Evolutionary conservation across 257 asterid species (phyloP).

Genomic region (Solanum gandarillasii): DNA sequence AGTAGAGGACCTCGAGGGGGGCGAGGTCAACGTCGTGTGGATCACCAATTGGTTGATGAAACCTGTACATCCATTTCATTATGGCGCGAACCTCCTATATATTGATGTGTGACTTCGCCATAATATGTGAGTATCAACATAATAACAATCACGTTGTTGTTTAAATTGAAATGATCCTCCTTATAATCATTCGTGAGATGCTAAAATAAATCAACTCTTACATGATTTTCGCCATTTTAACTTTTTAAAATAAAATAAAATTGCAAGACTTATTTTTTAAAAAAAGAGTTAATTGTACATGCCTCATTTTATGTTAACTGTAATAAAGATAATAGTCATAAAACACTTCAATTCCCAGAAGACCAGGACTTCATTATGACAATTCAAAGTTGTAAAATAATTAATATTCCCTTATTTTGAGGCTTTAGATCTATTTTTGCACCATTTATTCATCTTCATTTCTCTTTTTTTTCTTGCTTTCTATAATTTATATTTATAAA

Average conservation of each 20-base stretch:
- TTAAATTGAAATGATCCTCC: not conserved
- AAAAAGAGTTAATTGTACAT: not conserved
- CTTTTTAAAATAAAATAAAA: no score
- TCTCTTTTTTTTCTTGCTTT: not conserved
- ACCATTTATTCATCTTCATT: not conserved
- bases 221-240: not conserved
- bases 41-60: not conserved
- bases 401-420: not conserved
- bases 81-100: not conserved
- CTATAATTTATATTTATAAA: not conserved
- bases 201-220: no score
- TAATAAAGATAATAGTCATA: not conserved
- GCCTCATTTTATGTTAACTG: not conserved
- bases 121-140: not conserved
- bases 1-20: not conserved
- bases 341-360: not conserved
- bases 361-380: not conserved
- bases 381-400: not conserved
- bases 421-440: not conserved
- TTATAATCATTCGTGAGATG: not conserved
- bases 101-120: no score
- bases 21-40: not conserved
- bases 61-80: not conserved
- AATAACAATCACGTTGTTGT: not conserved
- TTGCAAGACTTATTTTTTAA: fast-evolving